Percentiles rank a stretch among this genome's conserved stretches.
Conservation (phyloP, 2,329 filamentous ascomycete genomes). For the Cercospora sp. region DNA sequence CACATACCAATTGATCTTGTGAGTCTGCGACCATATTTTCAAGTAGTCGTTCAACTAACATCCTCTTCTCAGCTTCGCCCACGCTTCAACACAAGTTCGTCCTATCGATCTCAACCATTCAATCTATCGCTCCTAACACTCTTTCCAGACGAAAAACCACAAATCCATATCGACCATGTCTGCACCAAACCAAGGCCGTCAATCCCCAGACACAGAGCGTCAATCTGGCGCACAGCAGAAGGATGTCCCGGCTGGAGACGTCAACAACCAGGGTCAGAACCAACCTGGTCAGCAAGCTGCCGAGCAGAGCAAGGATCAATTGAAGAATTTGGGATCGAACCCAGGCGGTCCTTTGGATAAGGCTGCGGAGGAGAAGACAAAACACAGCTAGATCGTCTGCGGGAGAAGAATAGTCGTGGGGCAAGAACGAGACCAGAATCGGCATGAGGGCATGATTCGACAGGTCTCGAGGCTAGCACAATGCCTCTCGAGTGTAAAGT, state of each 20-base stretch:
- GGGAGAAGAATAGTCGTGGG: neutral
- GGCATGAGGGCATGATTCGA: neutral
- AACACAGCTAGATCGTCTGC: neutral
- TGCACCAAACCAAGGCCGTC: conserved; percentile 61
- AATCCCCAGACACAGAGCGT: conserved; percentile 73
- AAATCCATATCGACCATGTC: conserved; percentile 58
- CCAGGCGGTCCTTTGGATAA: conserved; percentile 65
- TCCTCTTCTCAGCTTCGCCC: neutral
- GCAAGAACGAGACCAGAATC: neutral
- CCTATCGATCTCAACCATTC: neutral
- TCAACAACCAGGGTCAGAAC: conserved; percentile 47
- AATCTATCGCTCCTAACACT: neutral
- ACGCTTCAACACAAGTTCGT: neutral
- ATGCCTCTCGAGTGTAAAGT: neutral
- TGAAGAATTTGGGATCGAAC: conserved; percentile 63
- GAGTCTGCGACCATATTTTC: neutral
- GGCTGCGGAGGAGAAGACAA: conserved; percentile 60
- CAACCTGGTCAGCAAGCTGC: conserved; percentile 47
- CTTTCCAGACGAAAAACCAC: neutral
- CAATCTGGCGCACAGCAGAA: conserved; percentile 64
- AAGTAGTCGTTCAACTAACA: neutral
- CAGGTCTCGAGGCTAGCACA: neutral
- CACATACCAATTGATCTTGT: neutral
- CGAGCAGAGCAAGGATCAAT: conserved; percentile 52
- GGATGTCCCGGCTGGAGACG: conserved; percentile 52